Evolutionary conservation across 176 grass and related monocot genomes (phyloP).

Genomic region (Carex scoparia): DNA sequence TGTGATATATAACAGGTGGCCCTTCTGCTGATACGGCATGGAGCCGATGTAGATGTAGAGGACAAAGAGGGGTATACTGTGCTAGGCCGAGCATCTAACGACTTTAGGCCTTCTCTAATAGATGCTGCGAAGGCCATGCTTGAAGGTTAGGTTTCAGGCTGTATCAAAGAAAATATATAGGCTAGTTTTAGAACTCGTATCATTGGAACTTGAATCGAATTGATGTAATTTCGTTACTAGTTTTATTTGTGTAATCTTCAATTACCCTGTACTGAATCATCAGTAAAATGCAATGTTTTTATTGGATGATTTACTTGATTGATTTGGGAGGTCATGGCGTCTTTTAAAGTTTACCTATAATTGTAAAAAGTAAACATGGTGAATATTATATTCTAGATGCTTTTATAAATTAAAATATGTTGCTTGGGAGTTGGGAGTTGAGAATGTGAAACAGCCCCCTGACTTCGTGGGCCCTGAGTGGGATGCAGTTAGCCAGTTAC

Average conservation of each 20-base stretch:
- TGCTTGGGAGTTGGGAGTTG: background rate
- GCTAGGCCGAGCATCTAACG: constrained; percentile 58
- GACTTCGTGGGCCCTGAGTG: background rate
- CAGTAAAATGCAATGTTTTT: background rate
- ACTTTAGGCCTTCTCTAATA: constrained; percentile 56
- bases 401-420: background rate
- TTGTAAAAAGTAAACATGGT: background rate
- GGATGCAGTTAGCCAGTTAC: background rate
- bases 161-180: background rate
- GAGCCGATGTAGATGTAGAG: constrained; percentile 74
- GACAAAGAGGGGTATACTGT: constrained; percentile 90
- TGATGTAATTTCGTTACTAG: background rate
- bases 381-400: background rate
- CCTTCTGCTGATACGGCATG: constrained; percentile 71
- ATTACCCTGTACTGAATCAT: background rate
- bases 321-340: background rate
- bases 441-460: background rate
- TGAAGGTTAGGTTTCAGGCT: constrained; percentile 43
- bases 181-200: background rate
- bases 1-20: constrained; percentile 45
- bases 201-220: background rate
- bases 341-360: background rate
- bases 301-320: background rate
- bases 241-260: background rate
- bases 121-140: constrained; percentile 90